Percentiles rank a stretch among this genome's conserved stretches.
Conservation (phyloP, 2,329 filamentous ascomycete species). For the Mycosphaerella arachidis region DNA sequence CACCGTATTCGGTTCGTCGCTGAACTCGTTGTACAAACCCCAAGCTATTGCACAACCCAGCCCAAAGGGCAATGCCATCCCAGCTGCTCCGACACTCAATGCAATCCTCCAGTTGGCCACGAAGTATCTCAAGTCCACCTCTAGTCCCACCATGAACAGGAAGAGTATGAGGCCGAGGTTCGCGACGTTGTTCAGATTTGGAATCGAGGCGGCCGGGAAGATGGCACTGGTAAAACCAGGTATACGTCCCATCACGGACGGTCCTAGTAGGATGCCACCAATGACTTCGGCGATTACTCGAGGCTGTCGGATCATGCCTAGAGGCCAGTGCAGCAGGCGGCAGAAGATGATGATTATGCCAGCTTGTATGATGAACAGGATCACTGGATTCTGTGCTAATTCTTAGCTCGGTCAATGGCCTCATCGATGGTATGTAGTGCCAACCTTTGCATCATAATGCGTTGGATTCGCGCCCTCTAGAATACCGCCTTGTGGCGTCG, state of each 20-base stretch:
- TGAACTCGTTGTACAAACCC: slow-evolving; percentile 73
- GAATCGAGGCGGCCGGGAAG: slow-evolving; percentile 71
- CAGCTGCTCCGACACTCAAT: slow-evolving; percentile 68
- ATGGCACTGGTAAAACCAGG: slow-evolving; percentile 72
- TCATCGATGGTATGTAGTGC: neutral
- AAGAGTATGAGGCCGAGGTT: slow-evolving; percentile 82
- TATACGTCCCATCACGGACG: slow-evolving; percentile 82
- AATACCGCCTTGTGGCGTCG: slow-evolving; percentile 61
- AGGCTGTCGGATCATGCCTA: slow-evolving; percentile 72
- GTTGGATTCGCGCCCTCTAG: slow-evolving; percentile 68
- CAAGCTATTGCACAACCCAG: slow-evolving; percentile 75
- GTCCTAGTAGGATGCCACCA: slow-evolving; percentile 78
- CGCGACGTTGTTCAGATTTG: slow-evolving; percentile 70
- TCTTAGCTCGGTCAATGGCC: neutral
- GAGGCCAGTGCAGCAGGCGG: slow-evolving; percentile 68
- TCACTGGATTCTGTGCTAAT: slow-evolving; percentile 59
- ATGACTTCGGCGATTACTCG: slow-evolving; percentile 81
- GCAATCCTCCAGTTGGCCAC: slow-evolving; percentile 77
- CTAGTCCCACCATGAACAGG: slow-evolving; percentile 80
- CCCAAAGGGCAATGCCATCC: slow-evolving; percentile 79
- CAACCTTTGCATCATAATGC: slow-evolving; percentile 57
- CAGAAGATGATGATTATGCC: slow-evolving; percentile 72
- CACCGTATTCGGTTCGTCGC: slow-evolving; percentile 51
- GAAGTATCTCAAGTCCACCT: slow-evolving; percentile 77
- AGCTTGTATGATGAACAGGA: slow-evolving; percentile 71